phyloP scores from a whole-genome alignment of 148 eudicot genomes.

The Silene uniflora region DNA sequence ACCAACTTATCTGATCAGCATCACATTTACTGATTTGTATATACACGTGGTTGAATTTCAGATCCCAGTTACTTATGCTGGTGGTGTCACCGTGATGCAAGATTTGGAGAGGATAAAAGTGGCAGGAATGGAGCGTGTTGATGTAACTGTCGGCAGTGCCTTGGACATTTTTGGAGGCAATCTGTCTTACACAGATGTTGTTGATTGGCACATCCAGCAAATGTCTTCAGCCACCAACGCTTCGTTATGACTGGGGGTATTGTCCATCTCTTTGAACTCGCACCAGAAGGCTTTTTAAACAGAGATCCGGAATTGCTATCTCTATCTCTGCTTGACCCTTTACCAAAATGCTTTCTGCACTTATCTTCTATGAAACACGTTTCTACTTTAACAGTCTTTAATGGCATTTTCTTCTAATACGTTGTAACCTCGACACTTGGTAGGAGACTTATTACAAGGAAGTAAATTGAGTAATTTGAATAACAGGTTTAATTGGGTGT shows the following conservation, averaged over 20 bases:
- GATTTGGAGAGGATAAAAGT: conserved; percentile 79
- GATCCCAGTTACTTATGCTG: conserved; percentile 98
- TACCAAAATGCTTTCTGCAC: background rate
- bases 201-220: conserved; percentile 71
- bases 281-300: background rate
- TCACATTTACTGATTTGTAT: background rate
- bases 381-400: too few species aligned
- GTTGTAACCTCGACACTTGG: too few species aligned
- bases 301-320: background rate
- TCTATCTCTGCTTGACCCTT: background rate
- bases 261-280: background rate
- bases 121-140: conserved; percentile 80
- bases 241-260: background rate
- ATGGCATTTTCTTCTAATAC: too few species aligned
- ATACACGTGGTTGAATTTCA: conserved; percentile 24
- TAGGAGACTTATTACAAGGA: background rate
- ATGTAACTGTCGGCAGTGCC: conserved; percentile 96
- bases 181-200: conserved; percentile 74
- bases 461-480: background rate
- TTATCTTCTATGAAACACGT: too few species aligned
- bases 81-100: conserved; percentile 78
- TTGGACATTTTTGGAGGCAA: conserved; percentile 88
- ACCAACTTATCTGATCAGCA: background rate
- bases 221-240: conserved; percentile 26
- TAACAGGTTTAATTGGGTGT: background rate